These are phyloP conservation scores for Phytophthora palmivora DNA, from an alignment of 352 stramenopile species.

Conservation along the genomic window DNA sequence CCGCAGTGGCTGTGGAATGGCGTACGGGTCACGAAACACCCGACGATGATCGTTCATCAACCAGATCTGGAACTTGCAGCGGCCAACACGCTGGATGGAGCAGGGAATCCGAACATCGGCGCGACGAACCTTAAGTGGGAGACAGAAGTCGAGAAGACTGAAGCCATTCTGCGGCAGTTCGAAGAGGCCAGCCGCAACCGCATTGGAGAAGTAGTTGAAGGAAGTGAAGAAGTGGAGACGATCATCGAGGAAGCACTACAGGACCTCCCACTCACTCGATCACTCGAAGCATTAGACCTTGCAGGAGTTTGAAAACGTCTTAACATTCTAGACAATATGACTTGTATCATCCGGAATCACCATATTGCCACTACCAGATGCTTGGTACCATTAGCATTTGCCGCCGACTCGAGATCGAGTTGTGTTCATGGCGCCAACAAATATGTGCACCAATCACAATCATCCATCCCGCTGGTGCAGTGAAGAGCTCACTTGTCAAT, in stretches of 20 bases:
- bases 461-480: conserved; percentile 17
- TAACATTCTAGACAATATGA: conserved; percentile 8
- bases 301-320: conserved; percentile 53
- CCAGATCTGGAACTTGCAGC: conserved; percentile 63
- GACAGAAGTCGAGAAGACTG: conserved; percentile 82
- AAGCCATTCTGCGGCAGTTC: conserved; percentile 83
- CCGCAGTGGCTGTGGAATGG: conserved; percentile 89
- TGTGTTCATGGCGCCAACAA: conserved; percentile 16
- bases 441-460: conserved; percentile 15
- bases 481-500: conserved; percentile 32
- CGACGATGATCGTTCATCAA: conserved; percentile 88
- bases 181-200: conserved; percentile 80
- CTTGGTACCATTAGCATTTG: conserved; percentile 17
- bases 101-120: conserved; percentile 42
- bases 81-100: conserved; percentile 42
- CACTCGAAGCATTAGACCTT: conserved; percentile 81
- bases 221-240: conserved; percentile 62
- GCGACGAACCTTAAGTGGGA: conserved; percentile 69
- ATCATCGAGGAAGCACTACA: conserved; percentile 70
- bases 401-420: conserved; percentile 25
- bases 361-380: conserved; percentile 5
- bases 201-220: conserved; percentile 57
- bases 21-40: conserved; percentile 82
- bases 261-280: conserved; percentile 74
- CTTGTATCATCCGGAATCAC: conserved; percentile 3